phyloP scores from a whole-genome alignment of 768 basidiomycete species.

The Lactifluus hygrophoroides region DNA sequence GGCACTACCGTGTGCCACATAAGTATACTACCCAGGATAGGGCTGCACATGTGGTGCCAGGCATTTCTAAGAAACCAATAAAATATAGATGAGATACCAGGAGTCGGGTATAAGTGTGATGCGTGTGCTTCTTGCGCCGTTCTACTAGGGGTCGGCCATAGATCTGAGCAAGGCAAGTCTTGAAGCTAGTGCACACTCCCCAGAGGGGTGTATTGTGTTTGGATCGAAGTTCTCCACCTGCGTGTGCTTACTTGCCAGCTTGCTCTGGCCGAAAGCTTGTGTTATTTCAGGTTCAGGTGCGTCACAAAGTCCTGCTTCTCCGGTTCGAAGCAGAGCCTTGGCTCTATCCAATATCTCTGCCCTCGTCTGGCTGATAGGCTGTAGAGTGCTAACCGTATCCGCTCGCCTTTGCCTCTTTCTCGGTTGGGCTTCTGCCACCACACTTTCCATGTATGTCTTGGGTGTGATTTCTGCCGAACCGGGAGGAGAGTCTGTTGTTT shows the following conservation, averaged over 20 bases:
- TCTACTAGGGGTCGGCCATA: not conserved
- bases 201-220: not conserved
- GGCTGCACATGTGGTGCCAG: not conserved
- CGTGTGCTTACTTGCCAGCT: slow-evolving; percentile 8
- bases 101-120: not conserved
- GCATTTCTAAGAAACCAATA: not conserved
- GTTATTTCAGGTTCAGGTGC: slow-evolving; percentile 14
- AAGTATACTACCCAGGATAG: not conserved
- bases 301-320: not conserved
- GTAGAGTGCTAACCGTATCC: slow-evolving; percentile 5
- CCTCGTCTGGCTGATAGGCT: slow-evolving; percentile 14
- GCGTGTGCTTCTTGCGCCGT: no score
- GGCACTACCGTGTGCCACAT: not conserved
- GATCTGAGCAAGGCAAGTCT: slow-evolving; percentile 14
- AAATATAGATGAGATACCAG: not conserved
- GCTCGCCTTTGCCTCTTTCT: slow-evolving; percentile 10
- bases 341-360: slow-evolving; percentile 20
- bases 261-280: slow-evolving; percentile 24
- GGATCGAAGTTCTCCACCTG: not conserved
- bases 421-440: slow-evolving; percentile 13
- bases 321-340: slow-evolving; percentile 11
- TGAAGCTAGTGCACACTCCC: slow-evolving; percentile 4
- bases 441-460: slow-evolving; percentile 17
- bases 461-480: not conserved
- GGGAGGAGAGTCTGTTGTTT: not conserved